Base-by-base conservation (phyloP, 208 protist genomes). In the Leishmania braziliensis region DNA sequence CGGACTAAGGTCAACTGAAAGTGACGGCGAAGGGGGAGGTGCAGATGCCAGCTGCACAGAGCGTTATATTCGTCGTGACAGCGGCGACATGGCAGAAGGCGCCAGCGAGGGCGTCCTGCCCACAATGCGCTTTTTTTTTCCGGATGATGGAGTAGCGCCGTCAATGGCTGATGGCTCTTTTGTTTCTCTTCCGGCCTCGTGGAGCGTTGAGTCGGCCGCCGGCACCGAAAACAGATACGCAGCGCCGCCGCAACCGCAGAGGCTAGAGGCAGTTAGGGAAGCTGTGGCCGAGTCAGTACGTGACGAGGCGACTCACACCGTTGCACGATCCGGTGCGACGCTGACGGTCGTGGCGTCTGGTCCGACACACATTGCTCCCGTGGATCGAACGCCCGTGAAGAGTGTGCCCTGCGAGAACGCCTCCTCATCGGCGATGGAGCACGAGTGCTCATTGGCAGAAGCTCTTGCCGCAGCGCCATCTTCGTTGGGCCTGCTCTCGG, bases 401-500 rank as follows among this genome's bases (percentile, higher is more conserved):
- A 46, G 10, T 12, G 12, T 51, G 20, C 58, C 46, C 39, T 18
- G 16, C 16, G 58, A 60, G n/a, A 18, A 20, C n/a, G 60, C 43
- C 33, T 69, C 74, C 4, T 66, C 33, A 26, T 48, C 46, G n/a
- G 48, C 63, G 39, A 51, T 36, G 2, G 60, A 71, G 5, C 62
- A 50, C 4, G 16, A 26, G 39, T 33, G n/a, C 29, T 72, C 76
- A n/a, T 71, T 79, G 63, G 76, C 76, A 5, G 76, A 46, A 33
- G 76, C 76, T 46, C 76, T 79, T n/a, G 76, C 76, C 16, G 75
- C 75, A 51, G 62, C 75, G 26, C 16, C 75, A 43, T 54, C 53
- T 48, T 62, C 73, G 29, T 26, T 29, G 3, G 73, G 29, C 33
- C 48, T 65, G 36, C 46, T 66, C 16, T 43, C 53, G 39, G 16